phyloP scores from a whole-genome alignment of 805 yeast genomes.

The Candida suzukii region DNA sequence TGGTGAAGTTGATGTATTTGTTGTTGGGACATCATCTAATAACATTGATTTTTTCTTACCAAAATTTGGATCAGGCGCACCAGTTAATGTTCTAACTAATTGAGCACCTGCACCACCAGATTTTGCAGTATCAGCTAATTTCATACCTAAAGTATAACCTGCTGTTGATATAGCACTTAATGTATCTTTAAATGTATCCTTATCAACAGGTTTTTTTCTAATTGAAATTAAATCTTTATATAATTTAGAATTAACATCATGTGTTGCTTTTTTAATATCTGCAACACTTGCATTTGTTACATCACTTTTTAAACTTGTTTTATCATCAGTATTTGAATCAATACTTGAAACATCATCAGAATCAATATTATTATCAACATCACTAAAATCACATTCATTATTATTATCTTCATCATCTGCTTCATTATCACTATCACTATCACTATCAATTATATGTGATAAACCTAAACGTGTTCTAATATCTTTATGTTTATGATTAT shows the following conservation, averaged over 20 bases:
- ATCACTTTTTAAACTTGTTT: constrained; percentile 5
- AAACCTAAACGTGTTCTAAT: neutral
- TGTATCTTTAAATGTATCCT: constrained; percentile 22
- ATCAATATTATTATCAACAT: constrained; percentile 9
- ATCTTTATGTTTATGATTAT: neutral
- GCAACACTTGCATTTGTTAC: constrained; percentile 7
- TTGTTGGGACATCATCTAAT: constrained; percentile 8
- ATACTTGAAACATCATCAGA: constrained; percentile 3
- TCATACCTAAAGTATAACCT: constrained; percentile 25
- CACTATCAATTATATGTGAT: neutral
- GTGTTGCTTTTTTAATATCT: constrained; percentile 16
- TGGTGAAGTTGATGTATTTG: neutral
- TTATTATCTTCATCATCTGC: constrained; percentile 6
- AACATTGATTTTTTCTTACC: constrained; percentile 24
- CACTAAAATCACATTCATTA: constrained; percentile 3
- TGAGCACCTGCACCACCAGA: constrained; percentile 31
- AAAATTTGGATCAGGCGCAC: constrained; percentile 26
- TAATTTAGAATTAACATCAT: constrained; percentile 18
- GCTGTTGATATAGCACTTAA: constrained; percentile 24
- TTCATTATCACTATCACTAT: neutral
- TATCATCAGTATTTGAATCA: constrained; percentile 3
- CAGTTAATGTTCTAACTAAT: constrained; percentile 35
- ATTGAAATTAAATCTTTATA: constrained; percentile 17
- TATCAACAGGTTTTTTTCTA: constrained; percentile 14
- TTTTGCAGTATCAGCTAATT: constrained; percentile 29